Conservation (phyloP, 495 filamentous ascomycete genomes). For the Penicillium egyptiacum region DNA sequence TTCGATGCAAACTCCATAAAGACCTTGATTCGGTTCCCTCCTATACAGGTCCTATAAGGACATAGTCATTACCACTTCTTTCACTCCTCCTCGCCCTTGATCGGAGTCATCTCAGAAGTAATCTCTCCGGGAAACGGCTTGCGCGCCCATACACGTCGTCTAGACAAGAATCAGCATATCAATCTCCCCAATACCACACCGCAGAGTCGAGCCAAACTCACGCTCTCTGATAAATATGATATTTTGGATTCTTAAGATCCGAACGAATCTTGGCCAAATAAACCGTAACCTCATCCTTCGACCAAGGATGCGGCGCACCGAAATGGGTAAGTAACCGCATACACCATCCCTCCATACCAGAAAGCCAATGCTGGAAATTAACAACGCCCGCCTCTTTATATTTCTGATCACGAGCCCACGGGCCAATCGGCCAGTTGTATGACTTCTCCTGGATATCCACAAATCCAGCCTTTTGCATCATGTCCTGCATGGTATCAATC, state of each 20-base stretch:
- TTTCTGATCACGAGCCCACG: conserved; percentile 19
- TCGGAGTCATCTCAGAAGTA: background rate
- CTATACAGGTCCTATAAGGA: background rate
- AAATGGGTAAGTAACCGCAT: conserved; percentile 13
- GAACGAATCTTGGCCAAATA: conserved; percentile 14
- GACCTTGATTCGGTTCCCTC: background rate
- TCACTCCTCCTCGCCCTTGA: background rate
- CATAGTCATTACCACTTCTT: no score
- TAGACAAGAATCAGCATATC: background rate
- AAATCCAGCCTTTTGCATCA: conserved; percentile 35
- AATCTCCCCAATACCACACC: background rate
- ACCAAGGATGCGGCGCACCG: conserved; percentile 14
- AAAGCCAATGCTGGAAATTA: conserved; percentile 15
- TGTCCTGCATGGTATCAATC: conserved; percentile 13
- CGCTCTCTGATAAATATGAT: conserved; percentile 14
- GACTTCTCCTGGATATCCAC: conserved; percentile 21
- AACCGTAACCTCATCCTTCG: conserved; percentile 14
- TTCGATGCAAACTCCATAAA: background rate
- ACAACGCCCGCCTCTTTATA: conserved; percentile 18
- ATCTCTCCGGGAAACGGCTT: background rate
- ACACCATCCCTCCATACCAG: conserved; percentile 23
- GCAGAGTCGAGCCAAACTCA: background rate
- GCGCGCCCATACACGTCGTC: background rate
- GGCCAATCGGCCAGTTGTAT: conserved; percentile 19
- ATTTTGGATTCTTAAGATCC: conserved; percentile 11